phyloP scores from a whole-genome alignment of 495 filamentous ascomycete species.

The Friedmanniomyces simplex region DNA sequence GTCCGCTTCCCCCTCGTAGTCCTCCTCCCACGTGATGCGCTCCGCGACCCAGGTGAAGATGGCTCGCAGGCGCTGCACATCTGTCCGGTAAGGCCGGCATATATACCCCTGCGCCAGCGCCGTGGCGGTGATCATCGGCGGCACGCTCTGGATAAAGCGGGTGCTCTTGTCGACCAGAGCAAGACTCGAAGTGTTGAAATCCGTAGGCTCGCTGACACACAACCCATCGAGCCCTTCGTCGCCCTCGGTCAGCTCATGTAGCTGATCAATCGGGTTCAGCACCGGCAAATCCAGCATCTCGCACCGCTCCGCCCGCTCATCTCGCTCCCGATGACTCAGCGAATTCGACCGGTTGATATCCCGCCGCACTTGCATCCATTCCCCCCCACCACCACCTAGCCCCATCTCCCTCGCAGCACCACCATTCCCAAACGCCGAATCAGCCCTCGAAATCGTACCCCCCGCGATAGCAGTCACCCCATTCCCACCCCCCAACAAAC shows the following conservation, averaged over 20 bases:
- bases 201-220: slow-evolving; percentile 69
- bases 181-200: slow-evolving; percentile 71
- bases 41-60: slow-evolving; percentile 97
- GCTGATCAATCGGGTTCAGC: slow-evolving; percentile 76
- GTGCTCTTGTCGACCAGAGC: slow-evolving; percentile 89
- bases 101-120: slow-evolving; percentile 85
- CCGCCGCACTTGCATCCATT: slow-evolving; percentile 92
- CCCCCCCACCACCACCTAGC: slow-evolving; percentile 49
- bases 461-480: slow-evolving; percentile 45
- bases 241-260: slow-evolving; percentile 76
- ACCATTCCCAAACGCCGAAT: slow-evolving; percentile 26
- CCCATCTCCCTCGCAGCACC: slow-evolving; percentile 55
- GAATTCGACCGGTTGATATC: slow-evolving; percentile 95
- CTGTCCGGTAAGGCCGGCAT: slow-evolving; percentile 88
- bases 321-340: slow-evolving; percentile 73
- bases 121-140: slow-evolving; percentile 74
- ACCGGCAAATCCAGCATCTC: slow-evolving; percentile 90
- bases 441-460: slow-evolving; percentile 33
- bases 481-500: slow-evolving; percentile 25
- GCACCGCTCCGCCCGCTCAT: slow-evolving; percentile 79
- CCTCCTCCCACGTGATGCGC: slow-evolving; percentile 93
- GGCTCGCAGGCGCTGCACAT: slow-evolving; percentile 82
- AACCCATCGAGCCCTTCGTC: slow-evolving; percentile 81
- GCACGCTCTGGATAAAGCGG: slow-evolving; percentile 80
- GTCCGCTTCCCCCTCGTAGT: slow-evolving; percentile 73